These are phyloP conservation scores for Fusarium bulbicola DNA, from an alignment of 2,329 filamentous ascomycete species.

Conservation along the genomic window DNA sequence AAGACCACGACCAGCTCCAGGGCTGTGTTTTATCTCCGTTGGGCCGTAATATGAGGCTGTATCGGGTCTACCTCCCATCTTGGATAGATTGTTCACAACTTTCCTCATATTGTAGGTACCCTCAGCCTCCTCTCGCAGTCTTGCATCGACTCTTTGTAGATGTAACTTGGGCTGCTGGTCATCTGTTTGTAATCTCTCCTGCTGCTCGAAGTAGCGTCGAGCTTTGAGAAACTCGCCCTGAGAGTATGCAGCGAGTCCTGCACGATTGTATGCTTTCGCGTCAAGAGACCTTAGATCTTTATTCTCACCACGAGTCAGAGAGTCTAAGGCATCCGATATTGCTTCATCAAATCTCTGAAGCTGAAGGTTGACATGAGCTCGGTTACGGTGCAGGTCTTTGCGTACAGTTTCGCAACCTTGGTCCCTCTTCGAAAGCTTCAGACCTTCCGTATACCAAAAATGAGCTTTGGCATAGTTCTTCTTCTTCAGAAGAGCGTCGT, in stretches of 20 bases:
- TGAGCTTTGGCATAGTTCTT: conserved; percentile 33
- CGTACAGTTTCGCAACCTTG: conserved; percentile 23
- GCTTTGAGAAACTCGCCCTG: conserved; percentile 41
- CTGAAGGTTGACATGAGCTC: conserved; percentile 46
- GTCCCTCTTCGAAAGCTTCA: conserved; percentile 2
- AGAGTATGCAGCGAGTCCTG: conserved; percentile 44
- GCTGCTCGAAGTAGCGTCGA: conserved; percentile 36
- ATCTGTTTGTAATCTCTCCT: conserved; percentile 37
- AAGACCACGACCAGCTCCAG: conserved; percentile 47
- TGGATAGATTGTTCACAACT: conserved; percentile 35
- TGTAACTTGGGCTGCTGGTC: conserved; percentile 31
- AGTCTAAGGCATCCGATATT: conserved; percentile 41
- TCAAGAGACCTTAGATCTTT: conserved; percentile 35
- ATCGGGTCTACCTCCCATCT: conserved; percentile 43
- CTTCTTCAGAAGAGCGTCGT: conserved; percentile 37
- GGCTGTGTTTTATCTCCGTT: conserved; percentile 42
- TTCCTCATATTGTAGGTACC: conserved; percentile 39
- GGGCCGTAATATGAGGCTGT: conserved; percentile 41
- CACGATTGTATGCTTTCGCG: conserved; percentile 46
- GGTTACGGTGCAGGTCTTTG: conserved; percentile 47
- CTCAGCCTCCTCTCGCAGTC: conserved; percentile 38
- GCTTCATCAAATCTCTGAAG: conserved; percentile 46
- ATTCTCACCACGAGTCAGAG: conserved; percentile 38
- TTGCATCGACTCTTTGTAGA: conserved; percentile 28
- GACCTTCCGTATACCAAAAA: conserved; percentile 41